Evolutionary conservation across 2,329 filamentous ascomycete species (phyloP).

Genomic region (Seiridium unicorne): DNA sequence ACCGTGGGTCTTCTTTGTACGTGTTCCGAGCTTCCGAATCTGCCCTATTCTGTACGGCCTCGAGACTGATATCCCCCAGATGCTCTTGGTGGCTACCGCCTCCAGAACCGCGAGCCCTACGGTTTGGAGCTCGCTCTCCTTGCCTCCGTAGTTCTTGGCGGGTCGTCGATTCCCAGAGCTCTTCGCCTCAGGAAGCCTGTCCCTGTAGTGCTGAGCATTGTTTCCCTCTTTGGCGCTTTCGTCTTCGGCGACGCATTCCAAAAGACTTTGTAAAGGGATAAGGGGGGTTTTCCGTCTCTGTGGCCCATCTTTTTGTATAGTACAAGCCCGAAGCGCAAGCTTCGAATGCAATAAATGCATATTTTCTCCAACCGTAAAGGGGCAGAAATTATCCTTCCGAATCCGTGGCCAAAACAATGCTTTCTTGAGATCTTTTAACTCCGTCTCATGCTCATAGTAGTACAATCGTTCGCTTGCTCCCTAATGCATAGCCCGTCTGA

Average conservation of each 20-base stretch:
- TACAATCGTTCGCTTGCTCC: background rate
- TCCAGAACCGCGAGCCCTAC: constrained; percentile 72
- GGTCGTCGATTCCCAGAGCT: constrained; percentile 81
- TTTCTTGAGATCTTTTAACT: background rate
- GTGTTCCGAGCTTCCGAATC: constrained; percentile 18
- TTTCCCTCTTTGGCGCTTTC: constrained; percentile 76
- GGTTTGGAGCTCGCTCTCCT: constrained; percentile 87
- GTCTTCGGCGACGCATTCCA: constrained; percentile 74
- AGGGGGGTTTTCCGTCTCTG: background rate
- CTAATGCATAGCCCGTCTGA: background rate
- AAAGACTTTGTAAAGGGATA: constrained; percentile 32
- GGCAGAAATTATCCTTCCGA: background rate
- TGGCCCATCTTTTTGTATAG: background rate
- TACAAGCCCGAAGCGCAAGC: background rate
- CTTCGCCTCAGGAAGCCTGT: constrained; percentile 83
- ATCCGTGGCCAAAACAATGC: background rate
- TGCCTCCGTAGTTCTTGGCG: constrained; percentile 81
- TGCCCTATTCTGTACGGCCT: background rate
- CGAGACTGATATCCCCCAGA: constrained; percentile 41
- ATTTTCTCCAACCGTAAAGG: background rate
- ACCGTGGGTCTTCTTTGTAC: constrained; percentile 70
- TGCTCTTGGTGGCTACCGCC: constrained; percentile 76
- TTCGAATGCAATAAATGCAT: background rate
- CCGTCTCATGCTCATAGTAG: background rate
- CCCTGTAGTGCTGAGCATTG: constrained; percentile 72